Conservation (phyloP, 2,329 filamentous ascomycete species). For the Pseudogymnoascus sp. region DNA sequence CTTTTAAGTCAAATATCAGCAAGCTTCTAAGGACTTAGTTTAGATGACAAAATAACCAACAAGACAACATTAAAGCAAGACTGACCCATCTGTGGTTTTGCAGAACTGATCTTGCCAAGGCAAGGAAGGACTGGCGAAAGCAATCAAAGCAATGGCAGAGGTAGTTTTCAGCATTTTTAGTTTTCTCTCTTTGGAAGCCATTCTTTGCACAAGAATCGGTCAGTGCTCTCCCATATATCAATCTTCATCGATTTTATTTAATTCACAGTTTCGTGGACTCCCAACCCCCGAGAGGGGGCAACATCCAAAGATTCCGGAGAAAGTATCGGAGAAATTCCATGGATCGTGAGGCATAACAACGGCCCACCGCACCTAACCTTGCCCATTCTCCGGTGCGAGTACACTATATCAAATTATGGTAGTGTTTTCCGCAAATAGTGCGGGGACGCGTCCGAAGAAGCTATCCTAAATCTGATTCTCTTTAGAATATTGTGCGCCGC, state of each 20-base stretch:
- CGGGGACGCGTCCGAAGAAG: background rate
- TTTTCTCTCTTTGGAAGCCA: background rate
- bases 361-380: background rate
- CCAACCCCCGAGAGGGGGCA: background rate
- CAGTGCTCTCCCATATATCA: background rate
- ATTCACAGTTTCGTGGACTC: background rate
- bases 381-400: background rate
- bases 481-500: background rate
- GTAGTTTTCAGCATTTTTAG: background rate
- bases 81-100: constrained; percentile 15
- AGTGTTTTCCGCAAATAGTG: background rate
- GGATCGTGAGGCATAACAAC: background rate
- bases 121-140: background rate
- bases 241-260: background rate
- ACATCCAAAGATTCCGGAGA: background rate
- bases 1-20: constrained; percentile 18
- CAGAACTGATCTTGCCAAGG: background rate
- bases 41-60: background rate
- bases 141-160: background rate
- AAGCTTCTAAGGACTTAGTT: constrained; percentile 8
- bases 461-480: background rate
- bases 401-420: background rate
- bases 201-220: background rate
- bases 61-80: constrained; percentile 8
- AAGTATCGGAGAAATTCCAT: background rate